Evolutionary conservation across 2,329 filamentous ascomycete species (phyloP), one percentile per base, ranked within the genome.

Genomic region (Paecilomyces formosus): DNA sequence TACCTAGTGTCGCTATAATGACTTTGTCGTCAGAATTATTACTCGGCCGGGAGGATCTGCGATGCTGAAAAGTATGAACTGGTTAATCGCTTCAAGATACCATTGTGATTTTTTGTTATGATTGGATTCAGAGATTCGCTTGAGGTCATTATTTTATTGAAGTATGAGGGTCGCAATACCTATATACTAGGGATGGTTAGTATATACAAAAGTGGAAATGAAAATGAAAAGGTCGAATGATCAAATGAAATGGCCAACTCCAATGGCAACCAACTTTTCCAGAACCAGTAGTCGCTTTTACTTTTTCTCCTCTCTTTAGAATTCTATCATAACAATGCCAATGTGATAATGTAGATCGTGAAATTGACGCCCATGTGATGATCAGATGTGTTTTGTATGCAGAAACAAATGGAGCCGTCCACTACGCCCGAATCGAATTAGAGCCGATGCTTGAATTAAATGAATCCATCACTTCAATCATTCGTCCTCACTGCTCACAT

Each of bases 401-500:
- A 33, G 18, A n/a, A 53, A n/a, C 21, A 53, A 45, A 31, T 3
- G 8, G 13, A 18, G 35, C 13, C 24, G 21, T 45, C 24, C 26
- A 22, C 33, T 31, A 30, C 15, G 30, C n/a, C n/a, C 22, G 18
- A 39, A 49, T 24, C 22, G 18, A 39, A 49, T 24, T 11, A 15
- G 4, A 55, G 21, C 30, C 11, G 49, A 6, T 15, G 9, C 8
- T 33, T 13, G 11, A 31, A 26, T 18, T 24, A 28, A 24, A 28
- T 18, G 33, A 28, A 8, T 13, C 11, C n/a, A 7, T 21, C 26
- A 12, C n/a, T 31, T 35, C n/a, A 31, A 22, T 56, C 30, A 57
- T 26, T 60, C 55, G 33, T 64, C 63, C 64, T 74, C 73, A 60
- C 70, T 71, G 54, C 68, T 71, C 58, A 70, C 68, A 57, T 74